Evolutionary conservation across 108 stramenopile species (phyloP).

Genomic region (Ochromonas danica): DNA sequence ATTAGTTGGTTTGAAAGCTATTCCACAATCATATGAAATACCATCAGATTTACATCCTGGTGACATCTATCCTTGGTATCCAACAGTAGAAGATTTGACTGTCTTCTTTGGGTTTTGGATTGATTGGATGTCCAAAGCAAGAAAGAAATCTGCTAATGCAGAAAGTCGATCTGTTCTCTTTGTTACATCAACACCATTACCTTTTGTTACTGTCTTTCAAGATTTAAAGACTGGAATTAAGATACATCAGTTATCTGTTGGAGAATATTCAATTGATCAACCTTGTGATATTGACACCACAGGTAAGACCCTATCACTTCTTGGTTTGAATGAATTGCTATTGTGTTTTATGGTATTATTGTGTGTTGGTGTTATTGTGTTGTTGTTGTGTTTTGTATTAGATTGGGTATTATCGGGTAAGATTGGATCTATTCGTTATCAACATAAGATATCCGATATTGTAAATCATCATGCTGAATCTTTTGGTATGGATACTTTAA

Average conservation of each 20-base stretch:
- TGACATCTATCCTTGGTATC: background rate
- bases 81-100: background rate
- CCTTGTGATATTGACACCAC: no score
- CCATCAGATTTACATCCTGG: background rate
- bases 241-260: slow-evolving; percentile 11
- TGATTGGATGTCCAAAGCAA: background rate
- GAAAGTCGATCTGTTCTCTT: background rate
- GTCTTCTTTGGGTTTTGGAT: background rate
- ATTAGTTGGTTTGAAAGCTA: background rate
- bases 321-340: no score
- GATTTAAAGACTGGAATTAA: slow-evolving; percentile 7
- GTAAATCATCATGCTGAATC: no score
- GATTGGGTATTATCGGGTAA: background rate
- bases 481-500: no score
- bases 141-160: background rate
- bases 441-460: background rate
- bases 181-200: background rate
- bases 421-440: background rate
- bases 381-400: background rate
- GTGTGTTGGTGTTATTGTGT: no score
- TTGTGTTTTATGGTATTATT: no score
- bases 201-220: slow-evolving; percentile 10
- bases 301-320: no score
- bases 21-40: no score
- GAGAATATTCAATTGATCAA: background rate